Base-by-base conservation (phyloP, 345 rosid genomes). In the Salix exigua region DNA sequence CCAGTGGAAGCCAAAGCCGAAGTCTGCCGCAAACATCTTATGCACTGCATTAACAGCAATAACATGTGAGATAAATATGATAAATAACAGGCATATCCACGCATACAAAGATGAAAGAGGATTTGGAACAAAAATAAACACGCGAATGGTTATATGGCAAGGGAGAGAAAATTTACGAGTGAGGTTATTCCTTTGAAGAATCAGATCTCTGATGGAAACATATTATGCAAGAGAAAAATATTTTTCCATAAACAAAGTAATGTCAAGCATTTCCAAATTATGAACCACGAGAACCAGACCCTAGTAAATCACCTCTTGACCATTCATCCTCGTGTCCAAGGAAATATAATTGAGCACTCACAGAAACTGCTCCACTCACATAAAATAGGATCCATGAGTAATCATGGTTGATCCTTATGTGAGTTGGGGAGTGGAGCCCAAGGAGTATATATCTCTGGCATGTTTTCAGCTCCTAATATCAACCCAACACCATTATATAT, bases 1-100 rank as follows among this genome's bases (percentile, higher is more conserved):
- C 90, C 87, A 0, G 94, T 86, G 25, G 94, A 89, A 50, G 91
- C 81, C 86, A 94, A 92, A 70, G 99, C 97, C 70, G 94, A 91
- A 67, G 99, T 96, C 88, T 96, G 98, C 62, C 98, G 81, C 84
- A 96, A 78, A 80, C 99, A 96, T 84, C 99, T 92, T 85, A 94
- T 89, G 84, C 99, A 96, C 97, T 95, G 90, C 85, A 85, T 35
- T 62, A 38, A 62, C 76, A 73, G 25, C 44, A 26, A 10, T 68
- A 23, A 37, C n/a, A n/a, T 30, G 31, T 48, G 21, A 62, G 8
- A 50, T 68, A 30, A 68, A 11, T 7, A 35, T 12, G 37, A 28
- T 17, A 13, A 21, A 37, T 35, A 6, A 21, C 63, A 69, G 17
- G 71, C 10, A 37, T 7, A 48, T 40, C 13, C 7, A 40, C 64